These are phyloP conservation scores for Phytopythium boreale DNA, from an alignment of 352 stramenopile genomes.

Conservation along the genomic window DNA sequence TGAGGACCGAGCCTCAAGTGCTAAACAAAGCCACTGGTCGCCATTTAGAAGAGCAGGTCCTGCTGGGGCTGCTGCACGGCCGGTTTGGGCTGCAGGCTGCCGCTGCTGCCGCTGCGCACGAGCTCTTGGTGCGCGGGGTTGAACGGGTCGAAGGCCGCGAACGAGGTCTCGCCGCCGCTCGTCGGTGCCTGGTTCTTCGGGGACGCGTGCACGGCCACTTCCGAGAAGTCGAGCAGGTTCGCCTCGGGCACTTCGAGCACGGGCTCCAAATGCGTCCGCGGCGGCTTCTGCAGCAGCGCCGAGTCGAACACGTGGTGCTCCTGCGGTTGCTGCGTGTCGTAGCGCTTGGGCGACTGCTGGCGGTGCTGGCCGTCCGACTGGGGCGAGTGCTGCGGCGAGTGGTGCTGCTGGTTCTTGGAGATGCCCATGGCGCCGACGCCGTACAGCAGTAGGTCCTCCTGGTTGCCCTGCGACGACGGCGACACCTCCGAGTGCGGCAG, in stretches of 20 bases:
- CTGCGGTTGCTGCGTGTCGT: conserved; percentile 25
- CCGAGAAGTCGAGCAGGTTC: conserved; percentile 69
- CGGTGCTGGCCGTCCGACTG: background rate
- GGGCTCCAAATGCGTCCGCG: conserved; percentile 4
- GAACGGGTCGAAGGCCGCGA: conserved; percentile 44
- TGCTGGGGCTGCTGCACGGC: background rate
- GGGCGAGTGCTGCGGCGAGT: background rate
- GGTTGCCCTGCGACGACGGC: conserved; percentile 22
- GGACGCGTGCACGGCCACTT: conserved; percentile 51
- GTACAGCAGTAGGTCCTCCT: conserved; percentile 23
- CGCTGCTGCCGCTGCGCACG: conserved; percentile 11
- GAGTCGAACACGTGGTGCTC: conserved; percentile 13
- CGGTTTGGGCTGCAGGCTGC: background rate
- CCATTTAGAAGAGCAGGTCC: background rate
- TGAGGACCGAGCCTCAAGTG: background rate
- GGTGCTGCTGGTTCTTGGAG: conserved; percentile 1
- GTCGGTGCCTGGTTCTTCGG: conserved; percentile 13
- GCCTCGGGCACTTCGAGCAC: conserved; percentile 27
- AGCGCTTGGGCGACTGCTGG: conserved; percentile 3
- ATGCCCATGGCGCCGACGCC: conserved; percentile 15
- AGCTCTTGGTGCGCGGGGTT: conserved; percentile 19
- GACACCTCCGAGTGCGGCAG: conserved; percentile 33
- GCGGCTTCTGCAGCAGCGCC: conserved; percentile 8
- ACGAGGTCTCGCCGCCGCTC: conserved; percentile 10
- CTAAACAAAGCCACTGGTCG: too few species aligned